Percentiles rank a stretch among this genome's conserved stretches.
These are phyloP conservation scores for Diaporthe sp. DNA, from an alignment of 2,329 filamentous ascomycete genomes.

Conservation along the genomic window DNA sequence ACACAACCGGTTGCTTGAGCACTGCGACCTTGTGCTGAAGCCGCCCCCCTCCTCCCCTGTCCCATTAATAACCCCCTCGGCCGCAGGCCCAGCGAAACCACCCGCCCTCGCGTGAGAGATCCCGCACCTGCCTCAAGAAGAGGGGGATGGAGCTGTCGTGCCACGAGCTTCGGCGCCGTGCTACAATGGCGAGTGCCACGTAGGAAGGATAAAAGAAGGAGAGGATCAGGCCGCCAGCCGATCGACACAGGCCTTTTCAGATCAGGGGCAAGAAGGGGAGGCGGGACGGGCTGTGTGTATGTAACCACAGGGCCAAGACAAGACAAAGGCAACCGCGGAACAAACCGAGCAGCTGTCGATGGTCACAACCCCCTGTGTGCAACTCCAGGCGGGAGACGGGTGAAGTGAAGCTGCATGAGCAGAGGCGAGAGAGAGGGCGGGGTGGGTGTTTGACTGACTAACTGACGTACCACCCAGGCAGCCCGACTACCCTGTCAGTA, in stretches of 20 bases:
- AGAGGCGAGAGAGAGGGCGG: conserved; percentile 5
- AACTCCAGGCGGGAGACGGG: conserved; percentile 1
- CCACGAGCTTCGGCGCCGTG: conserved; percentile 3
- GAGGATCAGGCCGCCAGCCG: neutral
- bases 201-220: neutral
- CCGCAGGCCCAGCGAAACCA: neutral
- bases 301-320: conserved; percentile 3
- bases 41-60: too few relatives aligned
- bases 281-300: neutral
- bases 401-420: neutral
- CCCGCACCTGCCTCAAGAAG: neutral
- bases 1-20: neutral
- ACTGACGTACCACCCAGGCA: neutral
- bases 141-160: conserved; percentile 8
- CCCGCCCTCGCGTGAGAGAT: neutral
- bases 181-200: neutral
- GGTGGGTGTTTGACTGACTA: neutral
- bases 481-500: neutral
- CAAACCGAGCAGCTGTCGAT: neutral
- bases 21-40: neutral
- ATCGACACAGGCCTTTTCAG: conserved; percentile 3
- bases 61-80: neutral
- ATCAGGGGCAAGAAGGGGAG: neutral
- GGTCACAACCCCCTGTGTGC: neutral
- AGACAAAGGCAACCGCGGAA: neutral